A percentile compares a stretch with the other conserved stretches of the same genome.
Evolutionary conservation across 2,329 filamentous ascomycete genomes (phyloP).

Genomic region (Whalleya microplaca): DNA sequence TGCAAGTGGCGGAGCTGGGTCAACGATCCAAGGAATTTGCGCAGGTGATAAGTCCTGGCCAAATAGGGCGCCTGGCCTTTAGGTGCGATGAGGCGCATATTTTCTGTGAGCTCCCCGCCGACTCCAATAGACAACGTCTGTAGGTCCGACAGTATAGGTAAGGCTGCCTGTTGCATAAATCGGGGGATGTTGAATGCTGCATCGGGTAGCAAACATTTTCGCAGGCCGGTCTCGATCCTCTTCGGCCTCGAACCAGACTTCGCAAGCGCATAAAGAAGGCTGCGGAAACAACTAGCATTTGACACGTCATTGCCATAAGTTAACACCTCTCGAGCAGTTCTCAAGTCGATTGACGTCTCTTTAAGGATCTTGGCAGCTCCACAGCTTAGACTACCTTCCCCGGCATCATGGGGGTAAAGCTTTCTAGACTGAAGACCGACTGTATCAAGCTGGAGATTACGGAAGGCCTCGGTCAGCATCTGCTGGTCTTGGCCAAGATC

Average conservation of each 20-base stretch:
- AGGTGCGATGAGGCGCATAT: not conserved
- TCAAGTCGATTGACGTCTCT: conserved; percentile 5
- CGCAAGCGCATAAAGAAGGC: conserved; percentile 15
- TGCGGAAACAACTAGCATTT: conserved; percentile 9
- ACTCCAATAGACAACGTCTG: conserved; percentile 5
- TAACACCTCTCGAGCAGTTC: not conserved
- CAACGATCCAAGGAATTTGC: conserved; percentile 12
- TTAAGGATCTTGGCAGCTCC: conserved; percentile 5
- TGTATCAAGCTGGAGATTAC: conserved; percentile 18
- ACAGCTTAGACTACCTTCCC: not conserved
- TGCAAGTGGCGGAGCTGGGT: conserved; percentile 6
- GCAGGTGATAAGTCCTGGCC: conserved; percentile 5
- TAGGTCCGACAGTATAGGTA: conserved; percentile 8
- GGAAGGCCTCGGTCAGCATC: conserved; percentile 20
- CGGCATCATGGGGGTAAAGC: too few relatives aligned
- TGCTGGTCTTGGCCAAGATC: conserved; percentile 9
- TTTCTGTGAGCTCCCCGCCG: not conserved
- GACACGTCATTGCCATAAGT: not conserved
- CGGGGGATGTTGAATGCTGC: conserved; percentile 12
- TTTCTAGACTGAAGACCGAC: conserved; percentile 2
- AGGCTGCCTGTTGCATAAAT: conserved; percentile 11
- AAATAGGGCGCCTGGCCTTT: not conserved
- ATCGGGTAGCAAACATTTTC: not conserved
- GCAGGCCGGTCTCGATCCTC: conserved; percentile 4
- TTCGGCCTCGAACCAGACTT: conserved; percentile 13